These are phyloP conservation scores for Neurospora sp. DNA, from an alignment of 495 filamentous ascomycete species.

Conservation along the genomic window DNA sequence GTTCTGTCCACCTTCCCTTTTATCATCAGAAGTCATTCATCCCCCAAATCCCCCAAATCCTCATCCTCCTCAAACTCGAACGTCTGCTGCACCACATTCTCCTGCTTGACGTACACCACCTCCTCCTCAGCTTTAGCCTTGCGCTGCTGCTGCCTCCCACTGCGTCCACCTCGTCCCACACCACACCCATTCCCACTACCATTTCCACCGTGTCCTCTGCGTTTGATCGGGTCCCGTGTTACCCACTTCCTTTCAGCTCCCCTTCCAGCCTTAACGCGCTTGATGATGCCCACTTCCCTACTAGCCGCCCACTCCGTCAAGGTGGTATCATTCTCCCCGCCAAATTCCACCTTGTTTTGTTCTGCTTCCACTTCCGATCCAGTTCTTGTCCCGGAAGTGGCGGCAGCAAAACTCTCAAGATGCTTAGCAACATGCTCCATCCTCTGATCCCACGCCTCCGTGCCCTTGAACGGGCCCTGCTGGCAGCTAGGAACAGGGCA, in stretches of 20 bases:
- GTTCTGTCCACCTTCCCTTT: neutral
- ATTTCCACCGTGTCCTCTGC: neutral
- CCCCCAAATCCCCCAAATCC: neutral
- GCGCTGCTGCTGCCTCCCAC: too few species aligned
- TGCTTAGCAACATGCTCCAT: slow-evolving; percentile 91
- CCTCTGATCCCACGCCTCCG: slow-evolving; percentile 63
- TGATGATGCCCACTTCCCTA: slow-evolving; percentile 30
- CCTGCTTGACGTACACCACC: neutral
- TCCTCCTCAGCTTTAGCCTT: too few species aligned
- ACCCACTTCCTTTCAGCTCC: neutral
- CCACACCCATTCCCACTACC: neutral
- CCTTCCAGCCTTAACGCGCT: neutral
- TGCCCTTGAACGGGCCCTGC: slow-evolving; percentile 44
- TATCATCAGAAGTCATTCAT: neutral
- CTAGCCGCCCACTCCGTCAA: slow-evolving; percentile 39
- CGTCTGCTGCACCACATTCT: neutral
- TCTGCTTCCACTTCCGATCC: neutral
- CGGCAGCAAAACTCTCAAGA: slow-evolving; percentile 46
- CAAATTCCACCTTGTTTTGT: slow-evolving; percentile 27
- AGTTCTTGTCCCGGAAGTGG: neutral
- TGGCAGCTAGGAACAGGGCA: slow-evolving; percentile 57
- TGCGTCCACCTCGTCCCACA: neutral
- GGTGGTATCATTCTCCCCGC: slow-evolving; percentile 24
- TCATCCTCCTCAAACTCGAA: neutral
- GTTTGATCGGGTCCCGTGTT: neutral